A percentile compares a stretch with the other conserved stretches of the same genome.
These are phyloP conservation scores for Canavalia ensiformis DNA, from an alignment of 306 rosid genomes.

Conservation along the genomic window DNA sequence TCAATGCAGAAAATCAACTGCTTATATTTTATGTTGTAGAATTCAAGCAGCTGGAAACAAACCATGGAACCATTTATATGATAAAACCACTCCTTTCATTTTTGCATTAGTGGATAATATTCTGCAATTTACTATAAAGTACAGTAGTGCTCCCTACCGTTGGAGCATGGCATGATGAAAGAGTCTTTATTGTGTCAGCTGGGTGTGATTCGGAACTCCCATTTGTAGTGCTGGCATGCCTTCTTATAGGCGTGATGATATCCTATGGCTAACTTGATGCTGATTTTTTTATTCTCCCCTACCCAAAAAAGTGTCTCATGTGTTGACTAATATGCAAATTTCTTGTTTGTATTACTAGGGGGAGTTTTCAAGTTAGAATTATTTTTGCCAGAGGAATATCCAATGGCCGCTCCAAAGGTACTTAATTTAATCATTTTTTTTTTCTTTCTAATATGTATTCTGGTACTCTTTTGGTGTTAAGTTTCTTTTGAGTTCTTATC, in stretches of 20 bases:
- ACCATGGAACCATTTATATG: neutral
- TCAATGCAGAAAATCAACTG: neutral
- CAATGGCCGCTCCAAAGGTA: constrained; percentile 99
- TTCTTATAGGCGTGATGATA: neutral
- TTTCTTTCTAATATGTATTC: constrained; percentile 6
- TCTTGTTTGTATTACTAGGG: constrained; percentile 58
- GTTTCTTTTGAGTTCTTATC: constrained; percentile 5
- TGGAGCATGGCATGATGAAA: neutral
- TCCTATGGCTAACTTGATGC: constrained; percentile 13
- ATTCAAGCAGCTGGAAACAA: neutral
- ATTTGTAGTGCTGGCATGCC: neutral
- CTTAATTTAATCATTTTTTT: constrained; percentile 34
- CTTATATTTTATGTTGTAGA: neutral
- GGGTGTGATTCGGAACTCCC: neutral
- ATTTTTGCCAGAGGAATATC: constrained; percentile 98
- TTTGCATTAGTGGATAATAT: constrained; percentile 2
- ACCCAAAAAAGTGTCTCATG: too few species aligned
- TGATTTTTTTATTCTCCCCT: neutral
- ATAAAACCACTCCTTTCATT: neutral
- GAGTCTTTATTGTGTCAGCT: neutral
- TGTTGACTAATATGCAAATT: constrained; percentile 30
- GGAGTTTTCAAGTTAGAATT: constrained; percentile 98
- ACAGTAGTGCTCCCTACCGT: constrained; percentile 14
- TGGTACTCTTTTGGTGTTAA: constrained; percentile 26
- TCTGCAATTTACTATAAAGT: neutral